Base-by-base conservation (phyloP, 2,329 filamentous ascomycete species). In the Claviceps digitariae region DNA sequence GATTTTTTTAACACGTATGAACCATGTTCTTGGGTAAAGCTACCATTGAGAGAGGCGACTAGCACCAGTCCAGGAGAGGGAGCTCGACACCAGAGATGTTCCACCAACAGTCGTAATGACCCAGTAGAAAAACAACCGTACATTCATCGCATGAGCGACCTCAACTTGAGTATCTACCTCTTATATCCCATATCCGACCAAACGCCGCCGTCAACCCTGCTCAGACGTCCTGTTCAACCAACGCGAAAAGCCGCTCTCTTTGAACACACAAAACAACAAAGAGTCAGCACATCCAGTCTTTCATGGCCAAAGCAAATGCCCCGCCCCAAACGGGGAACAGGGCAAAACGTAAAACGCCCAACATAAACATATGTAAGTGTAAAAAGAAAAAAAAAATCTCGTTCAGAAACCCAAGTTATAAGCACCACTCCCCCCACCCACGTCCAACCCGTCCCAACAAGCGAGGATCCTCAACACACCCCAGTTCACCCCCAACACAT, bases 391-490 rank as follows among this genome's bases (percentile, higher is more conserved):
- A 20, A 13, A 48, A 52, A 54, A 63, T 64, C 62, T 68, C 64
- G 62, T 59, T 72, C 70, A 72, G 70, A 72, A 72, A 72, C 70
- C 70, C 68, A 64, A 57, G 60, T 65, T 72, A 70, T 69, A 72
- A 72, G 70, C 70, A 72, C 67, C 61, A 72, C 70, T 60, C 59
- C 69, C 69, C 64, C 63, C 61, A 67, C 63, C 64, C 67, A 55
- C 59, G 58, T 59, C 60, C 62, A 60, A 57, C 64, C 63, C 59
- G 59, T 56, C 62, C 54, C 54, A 57, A 29, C 54, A 57, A 29
- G 48, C 53, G 52, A 54, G 57, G 58, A 57, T 59, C 58, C 58
- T 48, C 57, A 27, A 8, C 44, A 44, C 52, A 25, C 52, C 55
- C 54, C 49, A 40, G 49, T 25, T 17, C 12, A 31, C 13, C 27